Base-by-base conservation (phyloP, 2,329 filamentous ascomycete genomes). In the Calycina herbarum region DNA sequence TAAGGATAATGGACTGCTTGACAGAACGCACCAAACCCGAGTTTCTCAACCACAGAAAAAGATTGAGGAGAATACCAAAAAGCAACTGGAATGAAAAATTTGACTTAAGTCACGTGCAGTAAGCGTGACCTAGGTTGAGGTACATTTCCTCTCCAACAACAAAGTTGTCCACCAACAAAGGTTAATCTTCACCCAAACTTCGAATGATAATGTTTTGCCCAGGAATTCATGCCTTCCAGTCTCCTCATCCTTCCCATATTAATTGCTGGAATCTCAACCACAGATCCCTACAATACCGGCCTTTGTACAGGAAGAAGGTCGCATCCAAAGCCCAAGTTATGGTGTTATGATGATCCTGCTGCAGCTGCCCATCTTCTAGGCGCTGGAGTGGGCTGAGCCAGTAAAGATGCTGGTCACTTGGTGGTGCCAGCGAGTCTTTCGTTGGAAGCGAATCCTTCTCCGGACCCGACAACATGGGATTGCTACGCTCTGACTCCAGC, bases 401-500 rank as follows among this genome's bases (percentile, higher is more conserved):
- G 40, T 15, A 45, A 45, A 45, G 5, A 45, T 45, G 40, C 40
- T 17, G 45, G 45, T 51, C 45, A 51, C 45, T 51, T 51, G 45
- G 45, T 51, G 45, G 45, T 51, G 45, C 45, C 45, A 51, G n/a
- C n/a, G 20, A 20, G n/a, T 51, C 24, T 20, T 24, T 51, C 27
- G 45, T 51, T 24, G 45, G 45, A 51, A 51, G 17, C 7, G n/a
- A 27, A 24, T 24, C 45, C 15, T 45, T 45, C n/a, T 51, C 11
- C 20, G 45, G 45, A 24, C 45, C 45, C 45, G 45, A 51, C 45
- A 51, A 51, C n/a, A 27, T 51, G 45, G 31, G 45, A 51, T 24
- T 51, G n/a, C 45, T 51, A 51, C 45, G 45, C n/a, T 24, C n/a
- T 24, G 45, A 51, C 45, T 51, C n/a, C 45, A 20, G n/a, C 45